phyloP scores from a whole-genome alignment of 1,284 basidiomycete species.

The Sutorius eximius region DNA sequence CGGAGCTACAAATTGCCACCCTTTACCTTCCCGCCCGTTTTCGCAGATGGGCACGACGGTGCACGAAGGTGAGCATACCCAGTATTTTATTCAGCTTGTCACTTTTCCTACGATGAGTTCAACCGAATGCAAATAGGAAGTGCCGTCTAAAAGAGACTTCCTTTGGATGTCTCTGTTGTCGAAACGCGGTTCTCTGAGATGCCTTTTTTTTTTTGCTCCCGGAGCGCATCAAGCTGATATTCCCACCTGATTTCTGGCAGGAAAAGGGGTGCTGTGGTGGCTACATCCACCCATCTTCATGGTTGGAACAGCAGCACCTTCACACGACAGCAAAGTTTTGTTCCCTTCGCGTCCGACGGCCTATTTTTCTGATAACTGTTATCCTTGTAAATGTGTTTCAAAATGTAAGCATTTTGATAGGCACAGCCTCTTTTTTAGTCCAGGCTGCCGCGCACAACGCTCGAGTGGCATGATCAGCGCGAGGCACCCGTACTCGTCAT shows the following conservation, averaged over 20 bases:
- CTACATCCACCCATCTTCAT: too few relatives aligned
- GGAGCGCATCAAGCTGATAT: slow-evolving; percentile 11
- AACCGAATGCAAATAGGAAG: slow-evolving; percentile 63
- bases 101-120: slow-evolving; percentile 44
- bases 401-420: slow-evolving; percentile 24
- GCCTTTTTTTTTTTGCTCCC: slow-evolving; percentile 6
- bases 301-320: background rate
- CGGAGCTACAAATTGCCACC: slow-evolving; percentile 27
- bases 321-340: background rate
- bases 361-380: slow-evolving; percentile 18
- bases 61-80: slow-evolving; percentile 22
- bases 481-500: too few relatives aligned
- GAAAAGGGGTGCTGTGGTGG: background rate
- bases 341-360: background rate
- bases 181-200: slow-evolving; percentile 63
- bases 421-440: slow-evolving; percentile 4
- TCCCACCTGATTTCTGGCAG: slow-evolving; percentile 3
- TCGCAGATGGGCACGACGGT: background rate
- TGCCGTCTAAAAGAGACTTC: slow-evolving; percentile 57
- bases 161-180: slow-evolving; percentile 41
- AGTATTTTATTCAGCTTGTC: background rate
- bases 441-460: background rate
- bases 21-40: slow-evolving; percentile 2
- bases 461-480: background rate
- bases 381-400: slow-evolving; percentile 7